Base-by-base conservation (phyloP, 306 rosid genomes). In the Hippophae tibetana region DNA sequence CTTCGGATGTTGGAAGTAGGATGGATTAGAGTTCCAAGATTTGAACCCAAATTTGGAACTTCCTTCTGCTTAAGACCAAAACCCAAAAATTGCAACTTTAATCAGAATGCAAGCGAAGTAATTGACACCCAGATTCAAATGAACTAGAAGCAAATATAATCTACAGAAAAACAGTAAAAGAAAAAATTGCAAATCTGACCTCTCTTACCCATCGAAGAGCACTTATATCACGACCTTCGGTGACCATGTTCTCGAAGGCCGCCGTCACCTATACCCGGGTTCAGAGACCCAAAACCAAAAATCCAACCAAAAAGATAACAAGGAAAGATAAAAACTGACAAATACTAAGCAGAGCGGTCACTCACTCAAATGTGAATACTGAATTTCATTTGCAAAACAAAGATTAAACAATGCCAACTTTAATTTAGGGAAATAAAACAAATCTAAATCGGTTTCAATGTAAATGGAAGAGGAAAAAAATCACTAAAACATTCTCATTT, bases 141-240 rank as follows among this genome's bases (percentile, higher is more conserved):
- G 50, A 26, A 48, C 38, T 41, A 48, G 6, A 58, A 58, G 13
- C 50, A 46, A 46, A 46, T 49, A 7, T 13, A 9, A 46, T 7
- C 49, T 49, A 27, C 51, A 47, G 7, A 14, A 13, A 63, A 43
- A n/a, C 31, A 54, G 11, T 23, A 44, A 51, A 8, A 40, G 14
- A 13, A 42, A 26, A 68, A 54, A 7, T 57, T 50, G 67, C 45
- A 58, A 65, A 52, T 13, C 62, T 60, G 38, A 85, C 99, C 95
- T 92, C 93, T 77, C 77, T 72, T 55, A 80, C 95, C 99, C 99
- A 92, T 41, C 95, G 83, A 74, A 87, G 79, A 41, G 89, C 95
- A 62, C 81, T 87, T 48, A 58, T 81, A 76, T 92, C 96, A 11
- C 85, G 93, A 8, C 99, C 99, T 68, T 87, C 76, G 2, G 99